Evolutionary conservation across 78 protist species (phyloP), one percentile per base, ranked within the genome.

Genomic region (Dictyostelium brefeldianum): DNA sequence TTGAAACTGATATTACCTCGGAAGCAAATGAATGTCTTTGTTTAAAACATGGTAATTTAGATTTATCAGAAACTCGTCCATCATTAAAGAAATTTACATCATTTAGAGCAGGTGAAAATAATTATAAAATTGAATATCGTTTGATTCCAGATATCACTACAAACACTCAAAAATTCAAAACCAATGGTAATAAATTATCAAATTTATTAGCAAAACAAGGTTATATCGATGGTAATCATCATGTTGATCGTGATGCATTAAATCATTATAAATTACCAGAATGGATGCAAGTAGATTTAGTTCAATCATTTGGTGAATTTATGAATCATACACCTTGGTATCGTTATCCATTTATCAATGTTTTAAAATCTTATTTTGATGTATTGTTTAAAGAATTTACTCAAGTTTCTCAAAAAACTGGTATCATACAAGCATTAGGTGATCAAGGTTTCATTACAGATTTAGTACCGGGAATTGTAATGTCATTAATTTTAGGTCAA

Each of bases 211-310:
- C 59, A n/a, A 7, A 75, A 51, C 59, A 47, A 5, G 80, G 80
- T 7, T n/a, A 17, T 51, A 22, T 75, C 47, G 80, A 75, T 51
- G 59, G 59, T 48, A 59, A 29, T 70, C 6, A 41, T 41, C 75
- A 83, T 46, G 78, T 57, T 47, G 79, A 62, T 27, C 10, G 77
- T 6, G 79, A 83, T 65, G 54, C 80, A 5, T n/a, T 47, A 18
- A 87, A 64, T 54, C 81, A 64, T 20, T 91, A 62, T 81, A 91
- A 91, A 62, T 53, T 91, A 57, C 31, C 80, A 25, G 95, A 91
- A 57, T 91, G 95, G 95, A 80, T 91, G 95, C 95, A 91, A 69
- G 95, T 91, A 2, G 95, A 91, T 25, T 48, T 91, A 54, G 53
- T 48, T 25, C 89, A 81, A 56, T 64, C 5, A 25, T 62, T 89